Percentiles rank a stretch among this genome's conserved stretches.
phyloP scores from a whole-genome alignment of 75 land plant species.

The Selaginella moellendorffii region DNA sequence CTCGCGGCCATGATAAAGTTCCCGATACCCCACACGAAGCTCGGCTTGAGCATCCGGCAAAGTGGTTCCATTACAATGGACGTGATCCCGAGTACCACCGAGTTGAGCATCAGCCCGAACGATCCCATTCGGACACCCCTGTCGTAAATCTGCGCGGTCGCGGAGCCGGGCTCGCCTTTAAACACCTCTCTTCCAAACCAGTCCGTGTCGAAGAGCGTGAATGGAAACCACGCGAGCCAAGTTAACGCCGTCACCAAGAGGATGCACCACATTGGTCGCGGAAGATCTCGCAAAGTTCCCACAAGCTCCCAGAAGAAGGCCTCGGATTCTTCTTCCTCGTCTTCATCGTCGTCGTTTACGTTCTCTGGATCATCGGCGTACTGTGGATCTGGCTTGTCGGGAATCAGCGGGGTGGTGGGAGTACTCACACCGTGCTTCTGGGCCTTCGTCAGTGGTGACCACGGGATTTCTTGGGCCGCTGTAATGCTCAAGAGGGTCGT shows the following conservation, averaged over 20 bases:
- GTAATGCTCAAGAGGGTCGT: slow-evolving; percentile 3
- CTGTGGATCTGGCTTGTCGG: background rate
- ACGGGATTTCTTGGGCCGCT: slow-evolving; percentile 2
- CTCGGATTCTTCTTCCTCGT: slow-evolving; percentile 21
- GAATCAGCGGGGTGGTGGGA: background rate
- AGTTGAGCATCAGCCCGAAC: slow-evolving; percentile 74
- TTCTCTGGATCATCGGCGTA: background rate
- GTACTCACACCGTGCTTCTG: background rate
- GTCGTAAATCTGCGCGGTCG: slow-evolving; percentile 31
- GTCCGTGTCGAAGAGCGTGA: slow-evolving; percentile 84
- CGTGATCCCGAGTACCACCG: slow-evolving; percentile 64
- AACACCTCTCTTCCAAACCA: slow-evolving; percentile 98
- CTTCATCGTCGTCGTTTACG: background rate
- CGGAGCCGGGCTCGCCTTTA: slow-evolving; percentile 41
- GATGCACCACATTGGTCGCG: slow-evolving; percentile 54
- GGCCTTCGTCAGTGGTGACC: background rate
- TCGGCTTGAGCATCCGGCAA: slow-evolving; percentile 64
- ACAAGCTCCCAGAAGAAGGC: slow-evolving; percentile 77
- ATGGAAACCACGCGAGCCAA: slow-evolving; percentile 98
- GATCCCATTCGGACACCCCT: slow-evolving; percentile 82
- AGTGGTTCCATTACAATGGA: slow-evolving; percentile 61
- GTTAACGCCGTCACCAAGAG: slow-evolving; percentile 65
- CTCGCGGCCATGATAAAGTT: slow-evolving; percentile 50
- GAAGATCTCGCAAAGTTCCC: slow-evolving; percentile 53
- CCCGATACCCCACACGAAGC: slow-evolving; percentile 66